A percentile compares a stretch with the other conserved stretches of the same genome.
Evolutionary conservation across 2,329 filamentous ascomycete genomes (phyloP).

Genomic region (Trichoderma oligosporum): DNA sequence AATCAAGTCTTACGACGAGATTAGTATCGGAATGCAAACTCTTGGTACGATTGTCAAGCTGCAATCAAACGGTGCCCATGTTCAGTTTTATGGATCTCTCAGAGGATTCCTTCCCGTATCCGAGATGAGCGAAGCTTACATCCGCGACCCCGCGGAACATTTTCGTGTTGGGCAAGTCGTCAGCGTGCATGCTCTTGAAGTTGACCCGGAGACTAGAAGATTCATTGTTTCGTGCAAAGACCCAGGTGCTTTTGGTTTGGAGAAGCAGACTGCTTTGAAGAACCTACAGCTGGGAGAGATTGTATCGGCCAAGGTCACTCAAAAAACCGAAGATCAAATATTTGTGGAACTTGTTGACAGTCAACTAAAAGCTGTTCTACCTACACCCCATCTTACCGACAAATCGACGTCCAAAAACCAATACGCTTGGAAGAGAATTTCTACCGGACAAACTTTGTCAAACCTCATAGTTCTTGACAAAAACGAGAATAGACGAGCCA

Average conservation of each 20-base stretch:
- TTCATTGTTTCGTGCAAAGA: constrained; percentile 93
- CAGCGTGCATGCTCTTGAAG: constrained; percentile 79
- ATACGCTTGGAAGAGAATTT: constrained; percentile 73
- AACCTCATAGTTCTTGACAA: constrained; percentile 87
- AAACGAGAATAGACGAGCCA: constrained; percentile 68
- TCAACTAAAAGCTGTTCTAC: constrained; percentile 73
- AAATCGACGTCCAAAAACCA: constrained; percentile 75
- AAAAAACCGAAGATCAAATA: constrained; percentile 73
- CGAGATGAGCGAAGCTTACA: constrained; percentile 98
- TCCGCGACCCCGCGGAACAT: constrained; percentile 82
- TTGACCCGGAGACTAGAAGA: constrained; percentile 66
- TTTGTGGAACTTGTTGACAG: constrained; percentile 71
- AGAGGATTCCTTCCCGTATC: constrained; percentile 85
- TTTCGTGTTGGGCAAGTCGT: constrained; percentile 90
- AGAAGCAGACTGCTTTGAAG: constrained; percentile 73
- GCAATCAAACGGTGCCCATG: constrained; percentile 71
- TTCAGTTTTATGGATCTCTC: constrained; percentile 86
- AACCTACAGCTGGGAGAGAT: constrained; percentile 68
- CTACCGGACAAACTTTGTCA: constrained; percentile 76
- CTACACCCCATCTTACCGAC: constrained; percentile 77
- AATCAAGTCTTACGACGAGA: constrained; percentile 72
- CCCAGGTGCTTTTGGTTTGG: constrained; percentile 67
- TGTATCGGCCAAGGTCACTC: constrained; percentile 74
- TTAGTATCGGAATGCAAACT: constrained; percentile 70
- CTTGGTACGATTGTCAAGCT: constrained; percentile 86